phyloP scores from a whole-genome alignment of 1,284 basidiomycete species.

The Ganoderma meredithae region DNA sequence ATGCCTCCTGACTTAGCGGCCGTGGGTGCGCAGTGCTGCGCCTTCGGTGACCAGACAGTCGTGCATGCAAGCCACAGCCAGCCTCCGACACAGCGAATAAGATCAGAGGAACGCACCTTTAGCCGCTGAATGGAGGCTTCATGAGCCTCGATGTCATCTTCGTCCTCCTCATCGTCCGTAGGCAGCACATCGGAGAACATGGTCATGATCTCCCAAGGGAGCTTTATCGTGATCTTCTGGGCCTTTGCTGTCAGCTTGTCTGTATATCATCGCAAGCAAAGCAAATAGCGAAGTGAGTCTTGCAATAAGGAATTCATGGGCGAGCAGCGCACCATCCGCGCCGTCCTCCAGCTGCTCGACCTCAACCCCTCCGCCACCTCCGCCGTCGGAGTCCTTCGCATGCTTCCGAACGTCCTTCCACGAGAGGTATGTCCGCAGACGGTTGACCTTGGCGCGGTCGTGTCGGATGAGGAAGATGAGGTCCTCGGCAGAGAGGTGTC shows the following conservation, averaged over 20 bases:
- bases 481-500: conserved; percentile 68
- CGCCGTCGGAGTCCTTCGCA: conserved; percentile 80
- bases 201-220: conserved; percentile 95
- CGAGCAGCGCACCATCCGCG: conserved; percentile 60
- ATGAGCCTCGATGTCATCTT: conserved; percentile 96
- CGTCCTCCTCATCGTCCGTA: conserved; percentile 93
- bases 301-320: not conserved
- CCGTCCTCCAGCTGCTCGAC: conserved; percentile 81
- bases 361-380: conserved; percentile 81
- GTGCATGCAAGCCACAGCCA: not conserved
- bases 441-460: conserved; percentile 94
- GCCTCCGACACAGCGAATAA: not conserved
- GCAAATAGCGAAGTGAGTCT: not conserved
- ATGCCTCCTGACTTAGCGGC: not conserved
- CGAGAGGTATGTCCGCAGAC: conserved; percentile 92
- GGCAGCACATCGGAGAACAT: conserved; percentile 91
- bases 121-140: conserved; percentile 91
- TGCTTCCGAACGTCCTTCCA: conserved; percentile 99
- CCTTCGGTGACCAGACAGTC: not conserved
- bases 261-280: conserved; percentile 37
- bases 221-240: conserved; percentile 93
- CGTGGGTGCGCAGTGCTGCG: not conserved
- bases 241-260: conserved; percentile 87
- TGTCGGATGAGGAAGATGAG: conserved; percentile 65
- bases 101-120: conserved; percentile 55